These are phyloP conservation scores for Diutina siamensis DNA, from an alignment of 1,139 yeast species.

Conservation along the genomic window DNA sequence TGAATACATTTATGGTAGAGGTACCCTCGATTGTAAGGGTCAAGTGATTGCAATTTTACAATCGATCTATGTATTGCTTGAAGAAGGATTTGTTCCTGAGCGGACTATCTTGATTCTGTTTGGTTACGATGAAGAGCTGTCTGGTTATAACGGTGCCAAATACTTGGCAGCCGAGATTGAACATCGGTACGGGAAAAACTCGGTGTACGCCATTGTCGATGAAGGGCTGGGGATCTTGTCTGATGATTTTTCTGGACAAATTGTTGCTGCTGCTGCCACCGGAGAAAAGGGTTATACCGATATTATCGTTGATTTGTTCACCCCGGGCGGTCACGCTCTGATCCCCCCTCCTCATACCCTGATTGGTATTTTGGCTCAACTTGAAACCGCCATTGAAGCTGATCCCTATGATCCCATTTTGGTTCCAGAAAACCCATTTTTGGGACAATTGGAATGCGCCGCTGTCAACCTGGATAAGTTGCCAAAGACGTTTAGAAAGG, in stretches of 20 bases:
- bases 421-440: conserved; percentile 6
- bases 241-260: background rate
- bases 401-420: conserved; percentile 6
- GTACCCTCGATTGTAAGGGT: conserved; percentile 11
- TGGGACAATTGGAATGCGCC: conserved; percentile 6
- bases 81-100: conserved; percentile 8
- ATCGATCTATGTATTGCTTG: conserved; percentile 9
- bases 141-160: conserved; percentile 10
- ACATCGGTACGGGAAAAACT: conserved; percentile 9
- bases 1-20: conserved; percentile 10
- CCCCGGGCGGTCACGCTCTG: conserved; percentile 7
- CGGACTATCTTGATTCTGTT: conserved; percentile 10
- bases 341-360: conserved; percentile 7
- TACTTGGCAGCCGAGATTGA: conserved; percentile 8
- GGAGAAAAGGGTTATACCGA: conserved; percentile 11
- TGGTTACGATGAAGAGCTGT: conserved; percentile 11
- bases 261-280: conserved; percentile 10
- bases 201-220: conserved; percentile 10
- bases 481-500: conserved; percentile 8
- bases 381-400: conserved; percentile 6
- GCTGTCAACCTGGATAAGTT: conserved; percentile 6
- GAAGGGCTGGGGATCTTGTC: conserved; percentile 6
- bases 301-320: conserved; percentile 7
- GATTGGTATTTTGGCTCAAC: conserved; percentile 7
- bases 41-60: conserved; percentile 10